phyloP scores from a whole-genome alignment of 2,329 filamentous ascomycete genomes.

The Xylariaceae sp. region DNA sequence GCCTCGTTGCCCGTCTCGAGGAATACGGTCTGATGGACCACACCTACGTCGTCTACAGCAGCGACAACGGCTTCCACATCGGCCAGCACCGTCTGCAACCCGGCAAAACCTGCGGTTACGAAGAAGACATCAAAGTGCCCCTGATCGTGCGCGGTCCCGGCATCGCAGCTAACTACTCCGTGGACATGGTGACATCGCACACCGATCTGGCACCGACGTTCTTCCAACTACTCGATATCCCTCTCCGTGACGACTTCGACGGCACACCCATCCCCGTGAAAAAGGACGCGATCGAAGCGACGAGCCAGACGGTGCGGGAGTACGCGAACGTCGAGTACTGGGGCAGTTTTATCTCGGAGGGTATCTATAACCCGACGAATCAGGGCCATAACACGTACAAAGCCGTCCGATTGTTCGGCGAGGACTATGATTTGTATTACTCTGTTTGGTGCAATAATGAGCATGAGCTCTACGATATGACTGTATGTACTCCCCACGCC shows the following conservation, averaged over 20 bases:
- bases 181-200: constrained; percentile 48
- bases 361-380: background rate
- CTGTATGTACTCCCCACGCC: constrained; percentile 31
- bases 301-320: constrained; percentile 33
- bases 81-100: constrained; percentile 52
- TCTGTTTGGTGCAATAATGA: constrained; percentile 52
- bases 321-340: constrained; percentile 51
- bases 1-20: constrained; percentile 37
- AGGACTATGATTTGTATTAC: constrained; percentile 50
- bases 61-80: constrained; percentile 57
- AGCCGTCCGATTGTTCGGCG: constrained; percentile 41
- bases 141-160: constrained; percentile 56
- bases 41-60: constrained; percentile 53
- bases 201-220: constrained; percentile 53
- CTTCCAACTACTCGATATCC: constrained; percentile 39
- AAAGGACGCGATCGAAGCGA: constrained; percentile 19
- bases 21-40: constrained; percentile 56
- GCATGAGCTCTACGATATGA: constrained; percentile 51
- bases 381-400: constrained; percentile 49
- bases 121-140: constrained; percentile 56
- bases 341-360: constrained; percentile 34
- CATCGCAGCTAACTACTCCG: constrained; percentile 38
- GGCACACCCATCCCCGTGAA: constrained; percentile 44
- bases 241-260: constrained; percentile 45
- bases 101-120: constrained; percentile 53